Evolutionary conservation across 2,329 filamentous ascomycete genomes (phyloP).

Genomic region (Teratosphaeriaceae sp.): DNA sequence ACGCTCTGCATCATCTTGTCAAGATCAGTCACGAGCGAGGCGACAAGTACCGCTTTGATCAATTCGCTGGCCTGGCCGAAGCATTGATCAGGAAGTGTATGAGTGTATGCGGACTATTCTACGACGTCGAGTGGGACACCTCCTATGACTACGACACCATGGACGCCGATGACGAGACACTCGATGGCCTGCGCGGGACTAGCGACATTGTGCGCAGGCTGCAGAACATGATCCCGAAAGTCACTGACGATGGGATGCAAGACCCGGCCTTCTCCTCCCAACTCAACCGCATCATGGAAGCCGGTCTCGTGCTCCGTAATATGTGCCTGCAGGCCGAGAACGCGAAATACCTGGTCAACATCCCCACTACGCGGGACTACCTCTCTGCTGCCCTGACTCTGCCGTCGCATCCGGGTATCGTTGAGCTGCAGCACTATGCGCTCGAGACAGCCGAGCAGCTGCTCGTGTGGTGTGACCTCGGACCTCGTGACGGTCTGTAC

Average conservation of each 20-base stretch:
- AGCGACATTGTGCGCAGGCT: conserved; percentile 68
- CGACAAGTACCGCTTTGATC: conserved; percentile 92
- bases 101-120: conserved; percentile 71
- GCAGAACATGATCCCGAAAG: conserved; percentile 48
- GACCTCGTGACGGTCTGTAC: conserved; percentile 71
- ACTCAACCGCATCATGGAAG: conserved; percentile 75
- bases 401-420: conserved; percentile 62
- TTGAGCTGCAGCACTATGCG: conserved; percentile 84
- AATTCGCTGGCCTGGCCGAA: conserved; percentile 82
- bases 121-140: conserved; percentile 74
- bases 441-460: conserved; percentile 89
- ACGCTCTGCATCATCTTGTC: conserved; percentile 85
- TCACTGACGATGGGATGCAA: conserved; percentile 63
- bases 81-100: conserved; percentile 79
- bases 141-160: conserved; percentile 56
- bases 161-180: conserved; percentile 46
- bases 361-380: conserved; percentile 70
- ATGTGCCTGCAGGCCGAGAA: conserved; percentile 95
- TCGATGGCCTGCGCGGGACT: conserved; percentile 62
- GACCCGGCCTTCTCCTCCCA: conserved; percentile 63
- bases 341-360: conserved; percentile 69
- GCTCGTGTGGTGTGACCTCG: conserved; percentile 70
- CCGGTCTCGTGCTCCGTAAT: conserved; percentile 81
- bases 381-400: conserved; percentile 76
- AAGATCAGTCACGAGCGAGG: conserved; percentile 93